These are phyloP conservation scores for Circinella umbellata DNA, from an alignment of 371 early-diverging fungal species.

Conservation along the genomic window DNA sequence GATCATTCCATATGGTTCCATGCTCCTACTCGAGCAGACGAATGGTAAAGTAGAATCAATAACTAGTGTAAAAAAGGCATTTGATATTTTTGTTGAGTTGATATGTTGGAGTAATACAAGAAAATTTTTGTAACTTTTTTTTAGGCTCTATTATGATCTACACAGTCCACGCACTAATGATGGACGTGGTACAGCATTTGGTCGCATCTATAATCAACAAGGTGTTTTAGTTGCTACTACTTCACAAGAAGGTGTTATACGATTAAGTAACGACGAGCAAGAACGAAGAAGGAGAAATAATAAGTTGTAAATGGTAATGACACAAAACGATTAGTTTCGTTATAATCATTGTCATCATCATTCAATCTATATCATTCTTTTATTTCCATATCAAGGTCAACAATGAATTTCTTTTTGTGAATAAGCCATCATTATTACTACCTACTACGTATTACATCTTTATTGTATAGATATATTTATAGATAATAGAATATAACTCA, in stretches of 20 bases:
- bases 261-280: constrained; percentile 41
- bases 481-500: no score
- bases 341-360: no score
- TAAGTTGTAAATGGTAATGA: neutral
- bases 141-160: constrained; percentile 74
- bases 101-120: neutral
- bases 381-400: no score
- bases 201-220: constrained; percentile 79
- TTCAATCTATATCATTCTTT: no score
- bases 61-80: no score
- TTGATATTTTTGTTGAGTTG: neutral
- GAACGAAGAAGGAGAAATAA: constrained; percentile 14
- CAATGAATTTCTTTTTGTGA: no score
- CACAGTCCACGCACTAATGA: constrained; percentile 71
- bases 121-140: neutral
- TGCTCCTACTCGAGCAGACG: constrained; percentile 84
- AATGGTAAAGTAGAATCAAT: constrained; percentile 58
- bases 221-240: constrained; percentile 79
- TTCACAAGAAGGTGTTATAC: constrained; percentile 75
- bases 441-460: no score
- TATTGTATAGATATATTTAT: no score
- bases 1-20: constrained; percentile 96
- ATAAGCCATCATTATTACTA: no score
- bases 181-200: constrained; percentile 81
- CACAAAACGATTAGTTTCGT: neutral